Percentiles rank a stretch among this genome's conserved stretches.
phyloP scores from a whole-genome alignment of 768 basidiomycete species.

The Ramaria sp. region DNA sequence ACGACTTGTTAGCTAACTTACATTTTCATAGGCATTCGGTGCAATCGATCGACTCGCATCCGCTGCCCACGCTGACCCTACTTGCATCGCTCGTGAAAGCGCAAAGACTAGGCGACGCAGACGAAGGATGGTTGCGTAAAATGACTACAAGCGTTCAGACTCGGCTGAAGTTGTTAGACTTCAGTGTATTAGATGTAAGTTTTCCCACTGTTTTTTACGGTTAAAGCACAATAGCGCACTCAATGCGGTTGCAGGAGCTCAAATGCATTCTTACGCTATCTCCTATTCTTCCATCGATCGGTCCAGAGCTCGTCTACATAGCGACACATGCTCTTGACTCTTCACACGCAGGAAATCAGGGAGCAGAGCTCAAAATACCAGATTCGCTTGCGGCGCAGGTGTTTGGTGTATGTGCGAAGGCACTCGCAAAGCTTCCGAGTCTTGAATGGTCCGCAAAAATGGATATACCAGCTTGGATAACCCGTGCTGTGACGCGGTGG shows the following conservation, averaged over 20 bases:
- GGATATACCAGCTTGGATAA: conserved; percentile 41
- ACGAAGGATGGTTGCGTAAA: background rate
- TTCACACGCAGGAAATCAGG: background rate
- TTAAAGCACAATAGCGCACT: background rate
- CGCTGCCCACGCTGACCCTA: background rate
- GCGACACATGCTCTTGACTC: conserved; percentile 21
- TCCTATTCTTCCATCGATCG: conserved; percentile 4
- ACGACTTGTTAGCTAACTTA: background rate
- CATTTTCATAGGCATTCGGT: background rate
- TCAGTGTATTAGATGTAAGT: background rate
- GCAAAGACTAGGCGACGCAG: background rate
- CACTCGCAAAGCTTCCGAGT: conserved; percentile 33
- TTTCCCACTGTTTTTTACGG: background rate
- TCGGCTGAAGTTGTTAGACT: background rate
- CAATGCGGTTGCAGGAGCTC: conserved; percentile 7
- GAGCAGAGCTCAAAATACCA: background rate
- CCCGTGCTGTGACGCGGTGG: conserved; percentile 38
- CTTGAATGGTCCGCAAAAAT: conserved; percentile 38
- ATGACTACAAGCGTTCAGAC: background rate
- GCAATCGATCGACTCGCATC: background rate
- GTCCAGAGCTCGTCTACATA: conserved; percentile 22
- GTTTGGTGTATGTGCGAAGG: conserved; percentile 47
- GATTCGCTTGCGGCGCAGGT: conserved; percentile 34
- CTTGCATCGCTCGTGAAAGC: background rate
- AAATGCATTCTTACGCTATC: background rate